Evolutionary conservation across 2,329 filamentous ascomycete species (phyloP).

Genomic region (Alternaria sp.): DNA sequence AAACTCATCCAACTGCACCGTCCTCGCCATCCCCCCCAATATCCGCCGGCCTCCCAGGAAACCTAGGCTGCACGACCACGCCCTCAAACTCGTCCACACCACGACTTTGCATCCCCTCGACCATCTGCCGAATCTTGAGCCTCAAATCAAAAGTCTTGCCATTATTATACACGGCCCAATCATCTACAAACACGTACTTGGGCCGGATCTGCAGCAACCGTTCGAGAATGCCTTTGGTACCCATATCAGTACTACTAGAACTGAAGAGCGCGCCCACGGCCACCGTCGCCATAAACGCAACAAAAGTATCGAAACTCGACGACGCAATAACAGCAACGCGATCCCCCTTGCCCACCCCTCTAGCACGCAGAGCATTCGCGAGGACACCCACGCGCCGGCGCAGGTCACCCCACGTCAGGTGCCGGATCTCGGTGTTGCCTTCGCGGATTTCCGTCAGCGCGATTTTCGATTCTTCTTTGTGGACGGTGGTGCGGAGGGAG

Average conservation of each 20-base stretch:
- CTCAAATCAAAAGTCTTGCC: conserved; percentile 76
- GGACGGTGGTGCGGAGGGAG: conserved; percentile 59
- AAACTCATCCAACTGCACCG: conserved; percentile 56
- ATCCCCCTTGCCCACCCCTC: conserved; percentile 75
- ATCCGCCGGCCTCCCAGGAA: conserved; percentile 65
- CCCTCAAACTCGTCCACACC: conserved; percentile 68
- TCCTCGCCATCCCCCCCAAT: conserved; percentile 62
- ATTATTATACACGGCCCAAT: conserved; percentile 80
- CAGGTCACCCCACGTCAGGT: conserved; percentile 74
- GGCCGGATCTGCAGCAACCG: conserved; percentile 77
- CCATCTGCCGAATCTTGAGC: conserved; percentile 73
- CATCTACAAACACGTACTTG: conserved; percentile 84
- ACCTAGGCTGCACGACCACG: conserved; percentile 72
- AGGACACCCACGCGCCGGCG: conserved; percentile 66
- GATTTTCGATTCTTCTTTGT: conserved; percentile 75
- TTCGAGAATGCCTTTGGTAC: conserved; percentile 78
- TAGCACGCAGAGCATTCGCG: conserved; percentile 70
- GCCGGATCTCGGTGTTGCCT: conserved; percentile 61
- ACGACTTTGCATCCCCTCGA: conserved; percentile 67
- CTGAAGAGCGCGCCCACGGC: conserved; percentile 79
- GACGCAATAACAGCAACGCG: conserved; percentile 77
- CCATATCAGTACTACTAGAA: conserved; percentile 83
- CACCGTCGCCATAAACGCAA: conserved; percentile 73
- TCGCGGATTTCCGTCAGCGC: conserved; percentile 78
- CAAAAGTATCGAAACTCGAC: conserved; percentile 77